Conservation (phyloP, 768 basidiomycete species). For the Mycena venus region DNA sequence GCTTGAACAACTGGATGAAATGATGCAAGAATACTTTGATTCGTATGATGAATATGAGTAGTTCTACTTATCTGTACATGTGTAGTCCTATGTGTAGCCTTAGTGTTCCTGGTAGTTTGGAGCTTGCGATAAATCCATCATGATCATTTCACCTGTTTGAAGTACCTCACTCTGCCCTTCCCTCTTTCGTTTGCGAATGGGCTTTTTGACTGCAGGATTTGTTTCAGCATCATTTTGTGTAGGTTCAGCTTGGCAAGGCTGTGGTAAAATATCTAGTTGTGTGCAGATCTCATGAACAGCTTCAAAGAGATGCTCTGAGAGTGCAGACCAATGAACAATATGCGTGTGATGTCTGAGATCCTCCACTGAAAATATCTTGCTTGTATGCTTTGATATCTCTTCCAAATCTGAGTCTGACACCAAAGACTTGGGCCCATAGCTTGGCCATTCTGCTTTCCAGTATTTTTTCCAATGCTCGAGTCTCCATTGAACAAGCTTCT, state of each 20-base stretch:
- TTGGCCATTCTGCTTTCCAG: slow-evolving; percentile 18
- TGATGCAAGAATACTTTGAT: background rate
- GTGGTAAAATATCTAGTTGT: background rate
- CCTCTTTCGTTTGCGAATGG: background rate
- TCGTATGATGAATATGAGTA: background rate
- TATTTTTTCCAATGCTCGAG: background rate
- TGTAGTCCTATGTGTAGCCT: too few relatives aligned
- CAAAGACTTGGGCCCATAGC: slow-evolving; percentile 30
- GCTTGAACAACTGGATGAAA: background rate
- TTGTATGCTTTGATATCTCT: too few relatives aligned
- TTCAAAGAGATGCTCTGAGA: slow-evolving; percentile 3
- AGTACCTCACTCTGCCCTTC: background rate
- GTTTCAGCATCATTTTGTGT: background rate
- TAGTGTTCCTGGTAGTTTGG: background rate
- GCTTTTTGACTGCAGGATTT: background rate
- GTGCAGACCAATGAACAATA: background rate
- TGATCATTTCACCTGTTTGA: background rate
- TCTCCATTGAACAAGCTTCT: background rate
- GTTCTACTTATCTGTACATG: background rate
- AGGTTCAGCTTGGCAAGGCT: too few relatives aligned
- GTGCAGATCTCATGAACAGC: background rate
- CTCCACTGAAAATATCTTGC: too few relatives aligned
- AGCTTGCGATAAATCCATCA: background rate
- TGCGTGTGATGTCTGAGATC: slow-evolving; percentile 6
- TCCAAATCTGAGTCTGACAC: too few relatives aligned